Percentiles rank a stretch among this genome's conserved stretches.
These are phyloP conservation scores for Phytopythium helicoides DNA, from an alignment of 352 stramenopile species.

Conservation along the genomic window DNA sequence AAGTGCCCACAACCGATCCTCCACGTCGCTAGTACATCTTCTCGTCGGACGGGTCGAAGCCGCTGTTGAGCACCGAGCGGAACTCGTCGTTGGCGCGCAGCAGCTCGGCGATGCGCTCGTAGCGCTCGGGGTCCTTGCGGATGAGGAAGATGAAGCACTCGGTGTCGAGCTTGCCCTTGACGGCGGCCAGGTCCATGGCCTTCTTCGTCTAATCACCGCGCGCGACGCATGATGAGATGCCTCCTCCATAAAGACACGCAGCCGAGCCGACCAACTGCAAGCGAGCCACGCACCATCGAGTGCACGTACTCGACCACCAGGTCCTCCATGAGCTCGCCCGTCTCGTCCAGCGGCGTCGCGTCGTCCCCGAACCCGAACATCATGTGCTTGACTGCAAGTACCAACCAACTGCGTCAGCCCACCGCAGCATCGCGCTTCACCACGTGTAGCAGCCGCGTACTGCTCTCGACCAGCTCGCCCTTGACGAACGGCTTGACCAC, in stretches of 20 bases:
- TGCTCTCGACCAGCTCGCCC: slow-evolving; percentile 77
- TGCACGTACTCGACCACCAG: slow-evolving; percentile 81
- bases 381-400: slow-evolving; percentile 84
- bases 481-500: slow-evolving; percentile 79
- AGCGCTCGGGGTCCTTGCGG: slow-evolving; percentile 79
- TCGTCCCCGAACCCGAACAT: slow-evolving; percentile 88
- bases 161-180: slow-evolving; percentile 85
- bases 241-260: not conserved
- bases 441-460: slow-evolving; percentile 62
- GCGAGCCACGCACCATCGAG: slow-evolving; percentile 54
- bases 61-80: slow-evolving; percentile 81
- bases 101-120: slow-evolving; percentile 80
- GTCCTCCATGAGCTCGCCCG: slow-evolving; percentile 82
- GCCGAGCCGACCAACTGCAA: not conserved
- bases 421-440: not conserved
- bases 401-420: not conserved
- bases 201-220: slow-evolving; percentile 87
- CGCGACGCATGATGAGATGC: no score
- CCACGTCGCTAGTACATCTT: slow-evolving; percentile 91
- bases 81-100: slow-evolving; percentile 86
- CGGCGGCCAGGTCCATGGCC: slow-evolving; percentile 70
- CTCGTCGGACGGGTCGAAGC: slow-evolving; percentile 86
- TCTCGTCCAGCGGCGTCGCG: slow-evolving; percentile 65
- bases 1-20: no score
- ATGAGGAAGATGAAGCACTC: slow-evolving; percentile 91